Evolutionary conservation across 225 moss, liverwort and hornwort genomes (phyloP), one percentile per base, ranked within the genome.

Genomic region (Climacium dendroides): DNA sequence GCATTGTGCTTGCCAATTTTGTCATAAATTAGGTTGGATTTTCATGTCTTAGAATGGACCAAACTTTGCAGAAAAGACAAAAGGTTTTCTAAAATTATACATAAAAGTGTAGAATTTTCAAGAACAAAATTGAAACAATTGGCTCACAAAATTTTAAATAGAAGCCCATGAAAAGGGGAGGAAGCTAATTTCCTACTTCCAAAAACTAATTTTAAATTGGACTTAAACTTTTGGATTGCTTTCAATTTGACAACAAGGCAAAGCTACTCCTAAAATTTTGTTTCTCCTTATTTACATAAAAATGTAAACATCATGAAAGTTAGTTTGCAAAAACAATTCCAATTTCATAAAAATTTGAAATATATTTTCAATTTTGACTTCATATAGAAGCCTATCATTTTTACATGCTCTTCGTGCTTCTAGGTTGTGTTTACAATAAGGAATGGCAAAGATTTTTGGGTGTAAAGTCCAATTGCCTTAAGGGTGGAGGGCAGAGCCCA

Each of bases 291-390:
- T 3, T 39, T 24, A 39, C 2, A 39, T 24, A 39, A 24, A 39
- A 24, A 7, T 13, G 8, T 23, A 22, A 39, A 69, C 39, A 39
- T 69, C 14, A 69, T 67, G 4, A 11, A 67, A 67, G 7, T 39
- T 3, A 1, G 3, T 7, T 0, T 7, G 1, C 2, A 0, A 39
- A 69, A 39, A 12, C 6, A 39, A 24, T 39, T 5, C 0, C 0
- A 1, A 69, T 39, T 69, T 13, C 0, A 14, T 0, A 69, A 69
- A 39, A 69, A 39, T 5, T 39, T 39, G 1, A 39, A 23, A 39
- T 39, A 39, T 69, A 2, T 24, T 14, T 39, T 13, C 1, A 1
- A 69, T 39, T 69, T 13, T 1, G 5, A 24, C 14, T 69, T 3
- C 0, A 14, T 8, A 24, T 39, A 3, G 8, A 24, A 67, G 5